Evolutionary conservation across 2,329 filamentous ascomycete species (phyloP).

Genomic region (Cladophialophora psammophila): DNA sequence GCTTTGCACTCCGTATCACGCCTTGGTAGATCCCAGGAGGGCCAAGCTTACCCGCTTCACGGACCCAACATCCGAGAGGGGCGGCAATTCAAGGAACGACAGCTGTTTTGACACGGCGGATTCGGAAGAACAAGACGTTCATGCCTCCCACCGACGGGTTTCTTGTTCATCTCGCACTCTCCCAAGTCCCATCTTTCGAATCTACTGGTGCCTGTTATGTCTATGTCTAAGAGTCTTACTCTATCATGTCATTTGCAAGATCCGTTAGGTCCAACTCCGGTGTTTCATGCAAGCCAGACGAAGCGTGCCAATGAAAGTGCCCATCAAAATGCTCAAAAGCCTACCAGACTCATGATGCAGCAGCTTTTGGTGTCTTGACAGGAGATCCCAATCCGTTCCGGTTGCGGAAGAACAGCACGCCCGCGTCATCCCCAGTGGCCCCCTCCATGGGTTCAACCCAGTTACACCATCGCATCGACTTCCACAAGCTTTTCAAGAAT

Average conservation of each 20-base stretch:
- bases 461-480: constrained; percentile 84
- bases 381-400: constrained; percentile 80
- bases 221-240: constrained; percentile 5
- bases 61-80: neutral
- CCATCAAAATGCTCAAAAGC: constrained; percentile 2
- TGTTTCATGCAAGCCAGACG: constrained; percentile 7
- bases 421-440: constrained; percentile 79
- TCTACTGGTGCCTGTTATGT: neutral
- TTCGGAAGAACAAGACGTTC: neutral
- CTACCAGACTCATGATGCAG: constrained; percentile 15
- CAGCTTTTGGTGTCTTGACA: constrained; percentile 20
- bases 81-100: neutral
- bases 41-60: neutral
- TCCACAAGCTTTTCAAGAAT: constrained; percentile 85
- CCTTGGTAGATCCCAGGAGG: neutral
- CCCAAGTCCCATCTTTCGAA: neutral
- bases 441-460: constrained; percentile 94
- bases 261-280: neutral
- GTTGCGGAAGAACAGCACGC: constrained; percentile 95
- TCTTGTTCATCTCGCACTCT: neutral
- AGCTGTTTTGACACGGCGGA: neutral
- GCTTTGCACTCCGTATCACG: neutral
- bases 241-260: neutral
- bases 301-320: constrained; percentile 6
- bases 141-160: neutral